Conservation (phyloP, 148 eudicot genomes). For the Hydrangea macrophylla region DNA sequence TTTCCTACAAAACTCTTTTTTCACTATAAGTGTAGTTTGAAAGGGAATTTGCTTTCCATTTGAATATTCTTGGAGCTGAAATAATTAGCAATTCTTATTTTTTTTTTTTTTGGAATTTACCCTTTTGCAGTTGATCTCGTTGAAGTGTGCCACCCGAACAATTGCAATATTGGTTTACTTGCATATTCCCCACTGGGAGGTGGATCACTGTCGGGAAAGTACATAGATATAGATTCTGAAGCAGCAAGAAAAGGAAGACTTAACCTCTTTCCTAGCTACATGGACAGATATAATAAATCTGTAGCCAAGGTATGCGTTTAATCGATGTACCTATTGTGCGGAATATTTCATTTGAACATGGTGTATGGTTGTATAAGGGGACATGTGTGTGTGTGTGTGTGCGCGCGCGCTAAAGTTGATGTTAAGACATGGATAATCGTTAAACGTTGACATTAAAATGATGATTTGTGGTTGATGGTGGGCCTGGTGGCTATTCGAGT, state of each 20-base stretch:
- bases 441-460: too few species aligned
- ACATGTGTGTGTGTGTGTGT: too few species aligned
- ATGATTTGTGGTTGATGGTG: too few species aligned
- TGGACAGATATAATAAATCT: conserved; percentile 85
- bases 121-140: conserved; percentile 88
- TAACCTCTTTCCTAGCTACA: conserved; percentile 93
- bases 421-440: too few species aligned
- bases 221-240: conserved; percentile 62
- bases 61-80: not conserved
- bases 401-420: too few species aligned
- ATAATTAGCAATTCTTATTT: not conserved
- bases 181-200: conserved; percentile 91
- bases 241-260: conserved; percentile 84
- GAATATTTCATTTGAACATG: too few species aligned
- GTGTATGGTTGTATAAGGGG: too few species aligned
- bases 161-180: conserved; percentile 86
- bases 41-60: conserved; percentile 2
- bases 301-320: conserved; percentile 51
- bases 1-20: not conserved
- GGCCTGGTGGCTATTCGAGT: too few species aligned
- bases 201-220: conserved; percentile 81
- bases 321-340: too few species aligned
- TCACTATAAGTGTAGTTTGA: not conserved
- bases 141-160: conserved; percentile 95
- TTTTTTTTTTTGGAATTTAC: not conserved